Evolutionary conservation across 1,284 basidiomycete species (phyloP), one percentile per base, ranked within the genome.

Genomic region (Pseudozyma tsukubaensis): DNA sequence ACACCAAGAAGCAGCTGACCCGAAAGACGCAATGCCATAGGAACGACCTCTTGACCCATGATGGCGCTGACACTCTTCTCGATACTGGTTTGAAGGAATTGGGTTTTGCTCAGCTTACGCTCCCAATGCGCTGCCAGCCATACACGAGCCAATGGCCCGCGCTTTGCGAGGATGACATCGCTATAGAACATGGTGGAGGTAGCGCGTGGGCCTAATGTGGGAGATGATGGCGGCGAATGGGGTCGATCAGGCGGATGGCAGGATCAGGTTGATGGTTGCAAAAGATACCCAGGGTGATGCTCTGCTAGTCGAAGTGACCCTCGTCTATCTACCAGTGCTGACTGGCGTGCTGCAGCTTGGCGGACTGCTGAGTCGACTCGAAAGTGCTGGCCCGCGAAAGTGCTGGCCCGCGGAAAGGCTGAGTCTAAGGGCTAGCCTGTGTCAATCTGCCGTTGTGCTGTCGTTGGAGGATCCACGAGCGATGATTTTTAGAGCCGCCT

Each of bases 121-220:
- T 98, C 94, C 90, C 96, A 95, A 88, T 98, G 96, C 1, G 97
- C 96, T 24, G 96, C 96, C 54, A 98, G 91, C 96, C 96, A 99
- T 87, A 99, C 94, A 86, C 92, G 94, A 45, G 94, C 95, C 39
- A 99, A 88, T 9, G 95, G 93, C 51, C 96, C 96, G 65, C 94
- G 91, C 83, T 94, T 92, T 56, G 93, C 93, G 72, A 97, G 89
- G 85, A 97, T 93, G 49, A 92, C 91, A 85, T 97, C 94, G 68
- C 92, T 94, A 83, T 95, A 94, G 85, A 96, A 93, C 94, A 88
- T 88, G 60, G 36, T 45, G 43, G 24, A 44, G 35, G 19, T 47
- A 50, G 47, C 47, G 34, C 24, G 19, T 8, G 13, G 35, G 7
- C 18, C 18, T 11, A 21, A 24, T 49, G 47, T 24, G 18, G 47